Evolutionary conservation across 306 rosid genomes (phyloP).

Genomic region (Rosa multiflora): DNA sequence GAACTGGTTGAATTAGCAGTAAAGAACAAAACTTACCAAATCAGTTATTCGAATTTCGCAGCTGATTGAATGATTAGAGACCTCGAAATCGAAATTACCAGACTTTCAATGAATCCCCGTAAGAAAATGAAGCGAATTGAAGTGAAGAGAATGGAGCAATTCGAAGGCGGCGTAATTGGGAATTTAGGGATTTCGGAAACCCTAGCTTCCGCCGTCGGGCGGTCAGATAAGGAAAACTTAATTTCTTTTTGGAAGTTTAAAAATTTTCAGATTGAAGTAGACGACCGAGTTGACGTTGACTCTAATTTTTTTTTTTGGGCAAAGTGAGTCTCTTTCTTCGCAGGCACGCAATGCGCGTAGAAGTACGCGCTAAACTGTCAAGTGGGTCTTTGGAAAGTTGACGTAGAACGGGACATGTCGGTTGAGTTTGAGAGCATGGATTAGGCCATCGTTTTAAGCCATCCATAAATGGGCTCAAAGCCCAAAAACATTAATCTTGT

Average conservation of each 20-base stretch:
- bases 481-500: neutral
- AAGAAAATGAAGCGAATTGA: neutral
- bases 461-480: neutral
- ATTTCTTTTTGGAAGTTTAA: neutral
- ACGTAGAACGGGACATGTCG: neutral
- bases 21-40: neutral
- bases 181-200: neutral
- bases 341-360: neutral
- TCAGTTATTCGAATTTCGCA: neutral
- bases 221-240: neutral
- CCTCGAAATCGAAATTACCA: neutral
- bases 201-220: conserved; percentile 9
- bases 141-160: neutral
- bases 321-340: neutral
- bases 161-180: neutral
- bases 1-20: neutral
- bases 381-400: neutral
- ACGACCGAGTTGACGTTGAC: neutral
- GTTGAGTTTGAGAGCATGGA: neutral
- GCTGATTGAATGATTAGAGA: neutral
- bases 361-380: neutral
- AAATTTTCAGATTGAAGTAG: neutral
- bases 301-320: neutral
- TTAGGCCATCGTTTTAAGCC: no score
- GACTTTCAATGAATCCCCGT: neutral